These are phyloP conservation scores for Talaromyces sp. DNA, from an alignment of 2,329 filamentous ascomycete genomes.

Conservation along the genomic window DNA sequence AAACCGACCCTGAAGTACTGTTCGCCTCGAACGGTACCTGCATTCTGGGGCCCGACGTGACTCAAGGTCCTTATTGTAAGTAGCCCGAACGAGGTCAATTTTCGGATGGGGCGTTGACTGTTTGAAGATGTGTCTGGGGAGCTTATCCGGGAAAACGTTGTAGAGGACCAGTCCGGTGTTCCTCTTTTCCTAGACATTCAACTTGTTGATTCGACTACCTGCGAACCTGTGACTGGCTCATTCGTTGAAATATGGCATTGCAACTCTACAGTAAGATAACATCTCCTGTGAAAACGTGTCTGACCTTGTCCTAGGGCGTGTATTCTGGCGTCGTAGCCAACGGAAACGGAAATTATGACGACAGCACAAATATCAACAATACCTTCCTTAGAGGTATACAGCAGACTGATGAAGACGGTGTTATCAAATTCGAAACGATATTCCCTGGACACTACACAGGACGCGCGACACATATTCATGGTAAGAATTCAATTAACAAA, in stretches of 20 bases:
- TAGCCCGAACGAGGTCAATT: too few species aligned
- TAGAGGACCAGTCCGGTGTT: neutral
- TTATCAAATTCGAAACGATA: constrained; percentile 40
- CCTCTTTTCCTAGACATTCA: constrained; percentile 1
- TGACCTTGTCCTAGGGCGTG: constrained; percentile 20
- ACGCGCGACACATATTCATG: constrained; percentile 42
- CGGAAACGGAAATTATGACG: constrained; percentile 33
- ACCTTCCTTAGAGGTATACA: constrained; percentile 43
- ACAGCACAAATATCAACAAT: constrained; percentile 28
- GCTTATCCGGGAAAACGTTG: neutral
- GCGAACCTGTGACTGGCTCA: constrained; percentile 33
- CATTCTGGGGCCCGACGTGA: neutral
- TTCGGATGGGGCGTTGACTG: neutral
- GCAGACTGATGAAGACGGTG: constrained; percentile 38
- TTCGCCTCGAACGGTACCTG: neutral
- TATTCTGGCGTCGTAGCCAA: constrained; percentile 33
- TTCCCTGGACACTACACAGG: constrained; percentile 38
- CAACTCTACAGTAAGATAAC: too few species aligned
- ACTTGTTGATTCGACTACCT: constrained; percentile 12
- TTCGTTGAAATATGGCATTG: constrained; percentile 30
- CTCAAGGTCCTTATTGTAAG: constrained; percentile 1
- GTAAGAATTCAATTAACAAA: constrained; percentile 21
- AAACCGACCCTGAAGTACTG: neutral
- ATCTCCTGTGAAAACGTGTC: too few species aligned
- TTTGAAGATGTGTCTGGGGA: constrained; percentile 3